These are phyloP conservation scores for Suillus americanus DNA, from an alignment of 768 basidiomycete genomes.

Conservation along the genomic window DNA sequence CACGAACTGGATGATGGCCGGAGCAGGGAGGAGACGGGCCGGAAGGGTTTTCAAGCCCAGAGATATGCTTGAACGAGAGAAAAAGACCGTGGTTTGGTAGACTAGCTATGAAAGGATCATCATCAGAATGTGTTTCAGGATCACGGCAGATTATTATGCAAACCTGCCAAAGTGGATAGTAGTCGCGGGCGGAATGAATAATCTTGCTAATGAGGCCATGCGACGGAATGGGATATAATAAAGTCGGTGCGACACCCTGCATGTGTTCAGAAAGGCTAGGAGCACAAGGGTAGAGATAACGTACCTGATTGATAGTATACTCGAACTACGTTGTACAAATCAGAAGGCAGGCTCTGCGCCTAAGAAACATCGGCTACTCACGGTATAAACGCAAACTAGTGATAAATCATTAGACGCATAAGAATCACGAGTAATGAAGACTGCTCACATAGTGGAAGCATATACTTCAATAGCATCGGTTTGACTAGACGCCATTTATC, in stretches of 20 bases:
- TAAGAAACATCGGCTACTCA: conserved; percentile 30
- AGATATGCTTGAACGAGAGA: conserved; percentile 90
- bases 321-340: conserved; percentile 65
- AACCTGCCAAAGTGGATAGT: conserved; percentile 95
- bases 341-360: conserved; percentile 3
- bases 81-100: conserved; percentile 88
- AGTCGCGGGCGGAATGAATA: conserved; percentile 84
- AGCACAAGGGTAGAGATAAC: conserved; percentile 5
- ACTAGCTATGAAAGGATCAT: conserved; percentile 52
- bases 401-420: conserved; percentile 14
- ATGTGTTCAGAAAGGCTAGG: conserved; percentile 1
- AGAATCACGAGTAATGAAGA: neutral
- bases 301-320: conserved; percentile 87
- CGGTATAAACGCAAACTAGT: conserved; percentile 60
- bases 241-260: conserved; percentile 85
- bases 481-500: conserved; percentile 84
- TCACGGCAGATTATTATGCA: neutral
- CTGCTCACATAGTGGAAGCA: conserved; percentile 87
- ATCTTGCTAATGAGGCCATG: conserved; percentile 69
- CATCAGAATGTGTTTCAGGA: neutral
- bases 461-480: conserved; percentile 79
- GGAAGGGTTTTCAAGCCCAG: conserved; percentile 83
- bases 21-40: conserved; percentile 61
- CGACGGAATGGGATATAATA: conserved; percentile 83
- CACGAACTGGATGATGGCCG: conserved; percentile 67